Evolutionary conservation across 306 rosid species (phyloP), one percentile per base, ranked within the genome.

Genomic region (Trifolium subterraneum): DNA sequence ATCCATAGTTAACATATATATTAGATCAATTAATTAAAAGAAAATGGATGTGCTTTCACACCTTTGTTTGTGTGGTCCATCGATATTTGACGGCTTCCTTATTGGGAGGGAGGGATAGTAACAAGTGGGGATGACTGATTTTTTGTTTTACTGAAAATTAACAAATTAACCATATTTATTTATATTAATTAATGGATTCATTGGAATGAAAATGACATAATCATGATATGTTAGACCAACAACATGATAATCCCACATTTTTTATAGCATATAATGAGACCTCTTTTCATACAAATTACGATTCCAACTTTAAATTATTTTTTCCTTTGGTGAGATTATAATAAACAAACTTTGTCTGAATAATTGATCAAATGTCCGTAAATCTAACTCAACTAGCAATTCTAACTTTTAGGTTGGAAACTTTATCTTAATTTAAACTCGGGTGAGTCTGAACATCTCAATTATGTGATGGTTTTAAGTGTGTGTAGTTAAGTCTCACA

Each of bases 151-250:
- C 16, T 27, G n/a, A 67, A 66, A 68, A 48, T 76, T 56, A 67
- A 41, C 60, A 73, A 36, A 60, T 73, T 75, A 47, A 59, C 11
- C 18, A 51, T 18, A n/a, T n/a, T n/a, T n/a, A 18, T 47, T 27
- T 27, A 29, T 29, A 29, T 29, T 29, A 29, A 47, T 14, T 48
- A 15, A 44, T 75, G 55, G 79, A 47, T 41, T 65, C 72, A 80
- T 58, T 82, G 82, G n/a, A 29, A 56, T 61, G 82, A 75, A 69
- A 80, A 72, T 76, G 81, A 83, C 87, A 80, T 68, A 80, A 77
- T 83, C 65, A 83, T 78, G 75, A 58, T 52, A 65, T 54, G 35
- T 54, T 73, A 72, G 79, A 61, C 80, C 55, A 60, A 82, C 70
- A 73, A 67, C 78, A 80, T 69, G 64, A 86, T 77, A 72, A 66